Conservation (phyloP, 495 filamentous ascomycete species). For the Arthonia radiata region DNA sequence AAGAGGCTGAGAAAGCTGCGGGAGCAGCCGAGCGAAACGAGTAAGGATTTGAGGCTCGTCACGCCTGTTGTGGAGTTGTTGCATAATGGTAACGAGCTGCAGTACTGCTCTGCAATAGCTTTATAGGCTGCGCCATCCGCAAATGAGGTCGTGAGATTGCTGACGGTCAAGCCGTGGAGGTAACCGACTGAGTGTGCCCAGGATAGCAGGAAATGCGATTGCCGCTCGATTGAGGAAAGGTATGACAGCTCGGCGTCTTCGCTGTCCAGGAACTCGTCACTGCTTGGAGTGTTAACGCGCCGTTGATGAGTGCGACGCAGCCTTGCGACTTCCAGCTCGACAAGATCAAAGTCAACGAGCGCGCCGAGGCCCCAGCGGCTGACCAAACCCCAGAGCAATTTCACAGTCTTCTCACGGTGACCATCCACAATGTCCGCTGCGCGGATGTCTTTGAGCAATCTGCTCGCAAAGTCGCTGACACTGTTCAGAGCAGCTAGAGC, state of each 20-base stretch:
- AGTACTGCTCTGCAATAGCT: constrained; percentile 34
- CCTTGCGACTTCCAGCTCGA: constrained; percentile 24
- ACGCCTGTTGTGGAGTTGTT: not conserved
- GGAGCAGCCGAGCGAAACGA: constrained; percentile 10
- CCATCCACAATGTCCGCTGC: constrained; percentile 42
- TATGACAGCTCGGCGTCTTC: constrained; percentile 1
- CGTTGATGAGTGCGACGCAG: constrained; percentile 12
- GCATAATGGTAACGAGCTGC: constrained; percentile 13
- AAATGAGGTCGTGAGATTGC: constrained; percentile 36
- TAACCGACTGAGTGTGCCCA: constrained; percentile 29
- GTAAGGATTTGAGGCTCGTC: constrained; percentile 1
- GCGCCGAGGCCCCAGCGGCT: constrained; percentile 27
- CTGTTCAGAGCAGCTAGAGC: constrained; percentile 26
- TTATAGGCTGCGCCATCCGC: constrained; percentile 29
- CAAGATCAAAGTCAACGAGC: constrained; percentile 28
- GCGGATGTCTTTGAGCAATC: constrained; percentile 16
- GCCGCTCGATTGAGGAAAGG: constrained; percentile 11
- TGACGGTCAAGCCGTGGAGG: constrained; percentile 20
- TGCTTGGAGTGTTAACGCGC: constrained; percentile 5
- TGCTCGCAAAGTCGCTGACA: constrained; percentile 12
- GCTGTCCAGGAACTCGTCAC: constrained; percentile 2
- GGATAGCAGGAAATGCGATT: constrained; percentile 20
- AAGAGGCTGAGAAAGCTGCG: constrained; percentile 13
- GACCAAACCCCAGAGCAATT: constrained; percentile 35
- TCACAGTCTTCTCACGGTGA: constrained; percentile 39